Conservation (phyloP, 73 alveolate genomes). For the Urostyla sp. region DNA sequence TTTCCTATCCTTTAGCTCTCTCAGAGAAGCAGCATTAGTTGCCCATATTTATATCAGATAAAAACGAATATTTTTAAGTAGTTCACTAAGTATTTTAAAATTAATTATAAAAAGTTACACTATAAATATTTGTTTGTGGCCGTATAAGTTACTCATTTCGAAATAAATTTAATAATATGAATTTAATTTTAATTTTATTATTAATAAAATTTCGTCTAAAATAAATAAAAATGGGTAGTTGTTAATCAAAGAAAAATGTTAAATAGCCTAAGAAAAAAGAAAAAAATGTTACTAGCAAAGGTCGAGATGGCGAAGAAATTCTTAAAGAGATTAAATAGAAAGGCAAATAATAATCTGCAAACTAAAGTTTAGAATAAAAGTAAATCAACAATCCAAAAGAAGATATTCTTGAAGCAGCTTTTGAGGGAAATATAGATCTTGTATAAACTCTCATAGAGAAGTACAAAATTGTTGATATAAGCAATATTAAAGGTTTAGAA, state of each 20-base stretch:
- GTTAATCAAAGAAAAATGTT: conserved; percentile 36
- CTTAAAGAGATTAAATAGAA: neutral
- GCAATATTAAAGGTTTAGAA: neutral
- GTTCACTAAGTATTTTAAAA: too few species aligned
- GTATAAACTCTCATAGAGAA: neutral
- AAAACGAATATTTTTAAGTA: too few species aligned
- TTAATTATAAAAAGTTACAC: too few species aligned
- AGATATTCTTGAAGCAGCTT: conserved; percentile 24
- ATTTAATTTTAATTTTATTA: too few species aligned
- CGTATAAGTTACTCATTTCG: too few species aligned
- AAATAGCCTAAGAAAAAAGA: conserved; percentile 2
- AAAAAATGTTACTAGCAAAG: neutral
- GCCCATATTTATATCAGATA: too few species aligned
- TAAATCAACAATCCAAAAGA: neutral
- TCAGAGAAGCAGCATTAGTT: too few species aligned
- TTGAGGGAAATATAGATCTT: neutral
- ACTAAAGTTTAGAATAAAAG: neutral
- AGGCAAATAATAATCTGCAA: neutral
- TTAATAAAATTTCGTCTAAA: neutral
- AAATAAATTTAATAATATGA: too few species aligned
- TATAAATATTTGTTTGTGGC: too few species aligned
- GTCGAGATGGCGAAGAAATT: neutral
- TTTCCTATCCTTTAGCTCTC: too few species aligned
- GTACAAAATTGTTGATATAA: neutral
- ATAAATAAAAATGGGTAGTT: conserved; percentile 31